Evolutionary conservation across 176 grass and related monocot genomes (phyloP).

Genomic region (Calamus simplicifolius): DNA sequence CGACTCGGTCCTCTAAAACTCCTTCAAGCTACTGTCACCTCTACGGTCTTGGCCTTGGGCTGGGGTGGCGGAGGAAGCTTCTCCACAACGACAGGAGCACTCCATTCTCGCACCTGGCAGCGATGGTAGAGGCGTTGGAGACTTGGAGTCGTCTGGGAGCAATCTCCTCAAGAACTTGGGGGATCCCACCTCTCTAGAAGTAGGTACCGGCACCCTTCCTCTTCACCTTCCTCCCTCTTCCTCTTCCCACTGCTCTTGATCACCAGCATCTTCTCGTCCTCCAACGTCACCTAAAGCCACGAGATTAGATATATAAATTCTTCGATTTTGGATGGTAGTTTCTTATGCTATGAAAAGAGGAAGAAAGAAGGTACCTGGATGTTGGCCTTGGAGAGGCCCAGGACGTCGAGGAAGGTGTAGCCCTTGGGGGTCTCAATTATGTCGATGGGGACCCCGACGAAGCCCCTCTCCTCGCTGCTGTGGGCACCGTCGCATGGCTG

Average conservation of each 20-base stretch:
- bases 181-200: slow-evolving; percentile 33
- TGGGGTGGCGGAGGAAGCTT: slow-evolving; percentile 62
- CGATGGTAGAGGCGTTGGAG: slow-evolving; percentile 20
- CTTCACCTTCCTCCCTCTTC: slow-evolving; percentile 53
- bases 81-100: slow-evolving; percentile 48
- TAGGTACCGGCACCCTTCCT: slow-evolving; percentile 55
- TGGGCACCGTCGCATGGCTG: slow-evolving; percentile 14
- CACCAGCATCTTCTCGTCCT: slow-evolving; percentile 57
- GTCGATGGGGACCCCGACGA: slow-evolving; percentile 39
- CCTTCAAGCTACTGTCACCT: slow-evolving; percentile 40
- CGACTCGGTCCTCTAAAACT: too few species aligned
- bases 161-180: slow-evolving; percentile 48
- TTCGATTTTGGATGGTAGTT: too few species aligned
- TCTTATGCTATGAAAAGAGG: too few species aligned
- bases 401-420: slow-evolving; percentile 81
- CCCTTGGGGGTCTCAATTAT: slow-evolving; percentile 58
- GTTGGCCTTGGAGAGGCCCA: slow-evolving; percentile 75
- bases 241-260: slow-evolving; percentile 40
- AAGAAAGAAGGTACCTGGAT: slow-evolving; percentile 37
- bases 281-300: slow-evolving; percentile 56
- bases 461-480: neutral
- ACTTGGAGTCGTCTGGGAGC: slow-evolving; percentile 50
- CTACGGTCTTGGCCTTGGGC: slow-evolving; percentile 52
- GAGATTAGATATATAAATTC: too few species aligned
- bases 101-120: slow-evolving; percentile 51